Conservation (phyloP, 805 yeast species). For the Kluyveromyces starmeri region DNA sequence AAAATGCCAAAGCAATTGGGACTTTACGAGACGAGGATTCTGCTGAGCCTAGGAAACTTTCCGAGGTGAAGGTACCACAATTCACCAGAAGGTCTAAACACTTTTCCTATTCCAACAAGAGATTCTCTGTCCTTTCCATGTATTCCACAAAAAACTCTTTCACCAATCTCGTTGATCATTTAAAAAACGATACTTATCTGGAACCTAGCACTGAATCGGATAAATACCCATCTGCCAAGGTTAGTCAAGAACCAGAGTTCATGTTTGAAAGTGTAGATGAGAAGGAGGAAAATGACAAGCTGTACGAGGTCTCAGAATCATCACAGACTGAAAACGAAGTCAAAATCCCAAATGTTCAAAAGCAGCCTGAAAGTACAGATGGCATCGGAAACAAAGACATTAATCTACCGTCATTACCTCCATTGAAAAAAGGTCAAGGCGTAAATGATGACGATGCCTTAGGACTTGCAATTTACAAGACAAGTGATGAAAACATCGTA, state of each 20-base stretch:
- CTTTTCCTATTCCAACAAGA: conserved; percentile 52
- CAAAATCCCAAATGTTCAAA: conserved; percentile 21
- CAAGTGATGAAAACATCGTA: conserved; percentile 8
- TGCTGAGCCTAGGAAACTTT: conserved; percentile 40
- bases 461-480: conserved; percentile 25
- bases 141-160: conserved; percentile 62
- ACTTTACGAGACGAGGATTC: conserved; percentile 15
- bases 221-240: conserved; percentile 12
- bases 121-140: conserved; percentile 63
- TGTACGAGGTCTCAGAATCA: conserved; percentile 16
- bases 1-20: conserved; percentile 20
- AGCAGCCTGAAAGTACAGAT: background rate
- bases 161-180: conserved; percentile 43
- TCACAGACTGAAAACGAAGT: no score
- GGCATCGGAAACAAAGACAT: conserved; percentile 8
- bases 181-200: conserved; percentile 21
- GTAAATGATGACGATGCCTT: conserved; percentile 8
- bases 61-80: conserved; percentile 60
- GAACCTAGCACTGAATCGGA: conserved; percentile 10
- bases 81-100: conserved; percentile 61
- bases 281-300: conserved; percentile 15
- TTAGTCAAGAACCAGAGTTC: conserved; percentile 22
- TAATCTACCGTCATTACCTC: conserved; percentile 26
- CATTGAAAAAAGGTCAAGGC: conserved; percentile 9
- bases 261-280: conserved; percentile 22